Evolutionary conservation across 2,329 filamentous ascomycete genomes (phyloP), one percentile per base, ranked within the genome.

Genomic region (Juglanconis juglandina): DNA sequence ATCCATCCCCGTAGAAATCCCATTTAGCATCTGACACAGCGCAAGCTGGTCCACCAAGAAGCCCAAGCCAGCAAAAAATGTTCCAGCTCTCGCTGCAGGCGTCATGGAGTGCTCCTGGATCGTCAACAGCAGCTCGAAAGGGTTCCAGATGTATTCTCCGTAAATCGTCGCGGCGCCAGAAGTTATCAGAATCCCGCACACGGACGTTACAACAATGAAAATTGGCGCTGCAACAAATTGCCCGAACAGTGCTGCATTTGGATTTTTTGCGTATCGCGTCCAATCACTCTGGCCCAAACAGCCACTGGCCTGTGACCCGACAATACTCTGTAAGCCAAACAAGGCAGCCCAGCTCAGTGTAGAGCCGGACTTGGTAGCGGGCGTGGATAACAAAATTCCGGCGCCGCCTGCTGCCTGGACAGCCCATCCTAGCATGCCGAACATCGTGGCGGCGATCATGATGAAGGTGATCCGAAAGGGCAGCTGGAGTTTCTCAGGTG

Each of bases 1-100:
- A 61, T 82, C 80, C 71, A 81, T 80, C 1, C 79, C 79, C 2
- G 74, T 69, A 11, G 64, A 66, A 24, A 69, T 65, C 2, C 60
- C 63, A 24, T 69, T 68, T 10, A 67, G 60, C 41, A 68, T 65
- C 53, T 66, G 65, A 57, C 69, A 66, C 53, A 74, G 64, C 13
- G 71, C 68, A 57, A 75, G 65, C 61, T 74, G 72, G 17, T 69
- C 70, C 14, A 69, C 68, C 33, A 75, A 64, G 53, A 74, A 71
- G 1, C 70, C 70, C 30, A 75, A 52, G 14, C 71, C 70, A 2
- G 71, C 73, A 59, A 75, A 75, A 66, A 76, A 75, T 1, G 72
- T 73, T 4, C 72, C 73, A 3, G 72, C 73, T 58, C 72, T 63
- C 7, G 68, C 67, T 7, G 68, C 66, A 3, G 71, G 63, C 1